Conservation (phyloP, 169 alveolate species). For the Condylostoma magnum region DNA sequence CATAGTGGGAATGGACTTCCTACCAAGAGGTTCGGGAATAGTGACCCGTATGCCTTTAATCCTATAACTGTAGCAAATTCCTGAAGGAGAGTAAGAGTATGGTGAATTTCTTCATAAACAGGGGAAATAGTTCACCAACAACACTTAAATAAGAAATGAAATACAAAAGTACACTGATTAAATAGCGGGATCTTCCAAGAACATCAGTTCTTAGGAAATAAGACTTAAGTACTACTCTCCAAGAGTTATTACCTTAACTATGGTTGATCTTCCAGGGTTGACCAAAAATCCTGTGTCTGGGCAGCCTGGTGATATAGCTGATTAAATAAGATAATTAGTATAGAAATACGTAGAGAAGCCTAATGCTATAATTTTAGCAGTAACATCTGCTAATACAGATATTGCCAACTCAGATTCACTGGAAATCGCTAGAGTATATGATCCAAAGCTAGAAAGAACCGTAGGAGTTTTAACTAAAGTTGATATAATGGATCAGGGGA, state of each 20-base stretch:
- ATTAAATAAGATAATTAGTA: not conserved
- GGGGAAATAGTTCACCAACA: conserved; percentile 85
- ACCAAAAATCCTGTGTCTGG: conserved; percentile 97
- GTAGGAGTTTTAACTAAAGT: conserved; percentile 96
- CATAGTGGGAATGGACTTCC: conserved; percentile 93
- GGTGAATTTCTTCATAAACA: conserved; percentile 15
- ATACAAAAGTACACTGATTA: conserved; percentile 93
- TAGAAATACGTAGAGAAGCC: not conserved
- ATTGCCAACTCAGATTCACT: conserved; percentile 95
- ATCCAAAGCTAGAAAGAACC: conserved; percentile 96
- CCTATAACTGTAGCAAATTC: conserved; percentile 75
- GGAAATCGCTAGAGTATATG: conserved; percentile 95
- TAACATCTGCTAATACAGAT: conserved; percentile 95
- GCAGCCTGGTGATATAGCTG: conserved; percentile 95
- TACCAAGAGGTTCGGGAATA: conserved; percentile 98
- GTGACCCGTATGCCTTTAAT: conserved; percentile 97
- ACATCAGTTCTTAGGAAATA: conserved; percentile 92
- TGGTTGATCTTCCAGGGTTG: too few relatives aligned
- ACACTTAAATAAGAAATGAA: conserved; percentile 87
- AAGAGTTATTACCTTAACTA: too few relatives aligned
- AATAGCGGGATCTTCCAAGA: conserved; percentile 92
- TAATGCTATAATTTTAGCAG: conserved; percentile 94
- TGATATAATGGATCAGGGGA: conserved; percentile 95
- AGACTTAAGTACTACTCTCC: conserved; percentile 88
- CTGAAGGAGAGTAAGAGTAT: not conserved